A percentile compares a stretch with the other conserved stretches of the same genome.
phyloP scores from a whole-genome alignment of 768 basidiomycete genomes.

The Cytidiella melzeri region DNA sequence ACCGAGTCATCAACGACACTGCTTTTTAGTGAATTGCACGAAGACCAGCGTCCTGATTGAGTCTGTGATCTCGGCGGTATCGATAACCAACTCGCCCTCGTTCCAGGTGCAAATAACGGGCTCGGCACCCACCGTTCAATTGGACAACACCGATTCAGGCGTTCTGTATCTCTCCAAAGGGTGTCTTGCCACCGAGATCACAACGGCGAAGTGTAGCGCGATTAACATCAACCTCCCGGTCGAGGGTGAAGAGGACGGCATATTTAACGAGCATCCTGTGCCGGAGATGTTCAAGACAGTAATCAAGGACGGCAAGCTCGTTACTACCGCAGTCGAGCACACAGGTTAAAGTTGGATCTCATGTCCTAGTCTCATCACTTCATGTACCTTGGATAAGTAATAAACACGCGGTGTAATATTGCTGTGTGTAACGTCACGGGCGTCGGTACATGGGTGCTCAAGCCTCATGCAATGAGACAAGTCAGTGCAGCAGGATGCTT shows the following conservation, averaged over 20 bases:
- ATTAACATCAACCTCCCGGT: conserved; percentile 89
- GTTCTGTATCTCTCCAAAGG: conserved; percentile 89
- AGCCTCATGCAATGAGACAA: too few species aligned
- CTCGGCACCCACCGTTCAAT: conserved; percentile 81
- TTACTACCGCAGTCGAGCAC: conserved; percentile 89
- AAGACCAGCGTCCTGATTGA: conserved; percentile 87
- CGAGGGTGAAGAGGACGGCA: conserved; percentile 84
- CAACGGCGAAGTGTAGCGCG: conserved; percentile 88
- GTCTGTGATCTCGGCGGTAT: conserved; percentile 87
- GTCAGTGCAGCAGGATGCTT: too few species aligned
- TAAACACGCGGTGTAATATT: too few species aligned
- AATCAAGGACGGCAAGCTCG: conserved; percentile 74
- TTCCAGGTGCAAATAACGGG: conserved; percentile 93
- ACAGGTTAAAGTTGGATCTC: conserved; percentile 40
- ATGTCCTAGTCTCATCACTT: too few species aligned
- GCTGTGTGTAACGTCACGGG: too few species aligned
- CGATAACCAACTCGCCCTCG: conserved; percentile 86
- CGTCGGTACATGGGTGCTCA: too few species aligned
- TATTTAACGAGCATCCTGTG: conserved; percentile 83
- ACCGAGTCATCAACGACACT: neutral
- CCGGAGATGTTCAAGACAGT: conserved; percentile 95
- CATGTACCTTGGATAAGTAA: neutral
- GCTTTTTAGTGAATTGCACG: conserved; percentile 67
- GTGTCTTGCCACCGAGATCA: conserved; percentile 77
- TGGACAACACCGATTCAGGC: conserved; percentile 94